phyloP scores from a whole-genome alignment of 495 filamentous ascomycete genomes.

The Ramalina peruviana region DNA sequence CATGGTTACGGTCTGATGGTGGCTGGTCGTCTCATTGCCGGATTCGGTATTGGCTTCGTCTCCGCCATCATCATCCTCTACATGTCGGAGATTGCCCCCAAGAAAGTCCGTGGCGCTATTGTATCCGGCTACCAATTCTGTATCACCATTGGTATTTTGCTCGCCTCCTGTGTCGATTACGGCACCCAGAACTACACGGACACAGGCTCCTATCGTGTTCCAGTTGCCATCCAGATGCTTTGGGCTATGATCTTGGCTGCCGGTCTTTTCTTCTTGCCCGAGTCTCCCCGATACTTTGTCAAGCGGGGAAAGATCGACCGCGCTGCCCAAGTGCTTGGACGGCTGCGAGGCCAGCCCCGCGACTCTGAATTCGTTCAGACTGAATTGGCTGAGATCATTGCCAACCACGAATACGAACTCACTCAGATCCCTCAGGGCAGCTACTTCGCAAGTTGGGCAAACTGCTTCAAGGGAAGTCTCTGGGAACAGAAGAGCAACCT shows the following conservation, averaged over 20 bases:
- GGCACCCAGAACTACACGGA: constrained; percentile 35
- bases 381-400: constrained; percentile 58
- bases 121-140: constrained; percentile 34
- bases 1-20: constrained; percentile 40
- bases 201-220: constrained; percentile 14
- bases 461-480: constrained; percentile 50
- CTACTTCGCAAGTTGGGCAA: constrained; percentile 40
- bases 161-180: constrained; percentile 39
- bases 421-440: constrained; percentile 35
- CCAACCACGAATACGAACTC: constrained; percentile 51
- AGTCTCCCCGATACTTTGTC: constrained; percentile 50
- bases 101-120: constrained; percentile 30
- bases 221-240: constrained; percentile 45
- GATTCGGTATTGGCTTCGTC: constrained; percentile 61
- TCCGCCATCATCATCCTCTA: constrained; percentile 49
- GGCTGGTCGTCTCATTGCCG: constrained; percentile 55
- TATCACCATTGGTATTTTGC: constrained; percentile 32
- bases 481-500: constrained; percentile 37
- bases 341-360: constrained; percentile 29
- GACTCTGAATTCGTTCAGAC: constrained; percentile 28
- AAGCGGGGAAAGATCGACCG: constrained; percentile 40
- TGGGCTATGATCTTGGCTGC: constrained; percentile 54
- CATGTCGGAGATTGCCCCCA: constrained; percentile 32
- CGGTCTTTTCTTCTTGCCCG: constrained; percentile 48
- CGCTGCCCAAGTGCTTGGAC: constrained; percentile 33